A percentile compares a stretch with the other conserved stretches of the same genome.
These are phyloP conservation scores for Hygrocybe coccinea DNA, from an alignment of 768 basidiomycete genomes.

Conservation along the genomic window DNA sequence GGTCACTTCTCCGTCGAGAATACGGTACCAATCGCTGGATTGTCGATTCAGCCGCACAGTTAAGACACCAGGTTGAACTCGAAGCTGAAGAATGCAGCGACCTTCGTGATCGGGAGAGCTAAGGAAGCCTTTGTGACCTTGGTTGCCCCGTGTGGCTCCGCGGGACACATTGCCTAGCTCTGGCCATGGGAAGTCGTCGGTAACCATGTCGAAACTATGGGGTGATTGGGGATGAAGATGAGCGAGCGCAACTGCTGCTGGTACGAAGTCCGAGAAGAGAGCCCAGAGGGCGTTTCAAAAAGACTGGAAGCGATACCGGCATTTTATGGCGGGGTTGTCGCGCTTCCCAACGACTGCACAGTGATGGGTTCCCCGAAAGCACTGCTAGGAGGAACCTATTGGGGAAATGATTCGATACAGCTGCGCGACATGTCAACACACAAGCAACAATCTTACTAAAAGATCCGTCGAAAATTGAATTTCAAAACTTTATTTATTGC, in stretches of 20 bases:
- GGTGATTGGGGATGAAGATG: not conserved
- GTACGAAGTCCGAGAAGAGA: not conserved
- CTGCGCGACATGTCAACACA: not conserved
- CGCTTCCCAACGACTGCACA: not conserved
- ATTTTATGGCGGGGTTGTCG: not conserved
- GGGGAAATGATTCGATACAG: too few relatives aligned
- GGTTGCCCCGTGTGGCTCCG: slow-evolving; percentile 79
- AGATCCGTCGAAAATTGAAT: not conserved
- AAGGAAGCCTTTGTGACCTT: slow-evolving; percentile 78
- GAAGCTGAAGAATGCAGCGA: slow-evolving; percentile 71
- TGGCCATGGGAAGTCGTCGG: slow-evolving; percentile 82
- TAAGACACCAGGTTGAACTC: slow-evolving; percentile 79
- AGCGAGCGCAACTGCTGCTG: not conserved
- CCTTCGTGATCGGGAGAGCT: slow-evolving; percentile 68
- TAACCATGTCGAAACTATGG: slow-evolving; percentile 39
- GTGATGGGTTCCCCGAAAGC: not conserved
- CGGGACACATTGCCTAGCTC: slow-evolving; percentile 82
- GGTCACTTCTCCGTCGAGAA: slow-evolving; percentile 72
- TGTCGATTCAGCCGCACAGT: slow-evolving; percentile 69
- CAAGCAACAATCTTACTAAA: not conserved
- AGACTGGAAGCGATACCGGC: not conserved
- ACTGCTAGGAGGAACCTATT: too few relatives aligned
- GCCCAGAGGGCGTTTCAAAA: not conserved
- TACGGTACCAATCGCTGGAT: slow-evolving; percentile 79
- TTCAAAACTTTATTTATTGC: not conserved